phyloP scores from a whole-genome alignment of 1,139 yeast genomes.

The Lodderomyces beijingensis region DNA sequence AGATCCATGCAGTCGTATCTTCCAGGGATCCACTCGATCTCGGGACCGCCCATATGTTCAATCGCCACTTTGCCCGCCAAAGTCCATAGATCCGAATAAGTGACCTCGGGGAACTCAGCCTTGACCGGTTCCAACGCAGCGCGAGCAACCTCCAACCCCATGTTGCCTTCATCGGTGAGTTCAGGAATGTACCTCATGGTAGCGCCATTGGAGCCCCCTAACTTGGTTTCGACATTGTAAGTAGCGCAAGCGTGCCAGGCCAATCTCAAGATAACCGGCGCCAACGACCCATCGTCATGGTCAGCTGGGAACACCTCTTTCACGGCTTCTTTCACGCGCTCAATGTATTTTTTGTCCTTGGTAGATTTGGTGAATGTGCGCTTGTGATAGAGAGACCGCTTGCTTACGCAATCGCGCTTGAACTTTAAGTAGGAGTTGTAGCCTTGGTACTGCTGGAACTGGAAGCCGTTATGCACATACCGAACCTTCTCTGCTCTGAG shows the following conservation, averaged over 20 bases:
- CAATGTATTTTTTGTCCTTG: conserved; percentile 12
- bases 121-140: conserved; percentile 55
- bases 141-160: conserved; percentile 57
- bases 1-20: conserved; percentile 54
- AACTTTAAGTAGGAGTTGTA: conserved; percentile 14
- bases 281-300: conserved; percentile 64
- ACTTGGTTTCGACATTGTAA: conserved; percentile 47
- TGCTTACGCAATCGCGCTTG: not conserved
- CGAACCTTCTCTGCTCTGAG: conserved; percentile 7
- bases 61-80: conserved; percentile 59
- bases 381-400: not conserved
- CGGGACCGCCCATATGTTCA: conserved; percentile 60
- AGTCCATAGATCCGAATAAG: conserved; percentile 66
- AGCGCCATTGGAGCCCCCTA: conserved; percentile 23
- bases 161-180: conserved; percentile 49
- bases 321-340: conserved; percentile 15
- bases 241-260: conserved; percentile 77
- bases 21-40: conserved; percentile 56
- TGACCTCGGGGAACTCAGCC: conserved; percentile 51
- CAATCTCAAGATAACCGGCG: conserved; percentile 58
- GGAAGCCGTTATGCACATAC: conserved; percentile 14
- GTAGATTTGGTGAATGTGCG: conserved; percentile 1
- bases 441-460: conserved; percentile 15
- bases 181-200: conserved; percentile 58
- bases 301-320: conserved; percentile 12